phyloP scores from a whole-genome alignment of 495 filamentous ascomycete species.

The Aspergillus avenaceus region DNA sequence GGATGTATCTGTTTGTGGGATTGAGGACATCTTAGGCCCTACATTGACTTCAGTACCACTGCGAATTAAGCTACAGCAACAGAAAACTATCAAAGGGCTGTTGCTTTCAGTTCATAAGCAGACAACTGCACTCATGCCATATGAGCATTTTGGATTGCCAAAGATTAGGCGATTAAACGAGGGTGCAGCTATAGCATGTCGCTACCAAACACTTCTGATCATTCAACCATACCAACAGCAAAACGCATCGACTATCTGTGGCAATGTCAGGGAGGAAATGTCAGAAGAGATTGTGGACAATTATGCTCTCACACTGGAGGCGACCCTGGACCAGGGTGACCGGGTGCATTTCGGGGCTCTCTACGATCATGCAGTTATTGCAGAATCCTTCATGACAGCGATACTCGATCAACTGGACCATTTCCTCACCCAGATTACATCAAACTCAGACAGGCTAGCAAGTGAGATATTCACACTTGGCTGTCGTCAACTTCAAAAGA shows the following conservation, averaged over 20 bases:
- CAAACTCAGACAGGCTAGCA: background rate
- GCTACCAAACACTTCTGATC: background rate
- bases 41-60: too few relatives aligned
- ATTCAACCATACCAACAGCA: background rate
- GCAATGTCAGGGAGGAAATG: background rate
- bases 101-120: too few relatives aligned
- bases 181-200: background rate
- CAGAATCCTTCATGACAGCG: background rate
- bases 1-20: too few relatives aligned
- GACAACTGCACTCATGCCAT: slow-evolving; percentile 7
- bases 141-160: background rate
- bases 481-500: background rate
- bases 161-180: slow-evolving; percentile 30
- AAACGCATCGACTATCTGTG: background rate
- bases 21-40: too few relatives aligned
- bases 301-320: background rate
- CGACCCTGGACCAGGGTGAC: background rate
- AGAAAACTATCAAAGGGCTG: too few relatives aligned
- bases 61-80: too few relatives aligned
- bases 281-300: background rate
- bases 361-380: background rate
- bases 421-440: background rate
- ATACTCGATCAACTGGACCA: background rate
- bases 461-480: background rate
- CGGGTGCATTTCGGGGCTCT: background rate